Evolutionary conservation across 345 rosid genomes (phyloP).

Genomic region (Bruguiera parviflora): DNA sequence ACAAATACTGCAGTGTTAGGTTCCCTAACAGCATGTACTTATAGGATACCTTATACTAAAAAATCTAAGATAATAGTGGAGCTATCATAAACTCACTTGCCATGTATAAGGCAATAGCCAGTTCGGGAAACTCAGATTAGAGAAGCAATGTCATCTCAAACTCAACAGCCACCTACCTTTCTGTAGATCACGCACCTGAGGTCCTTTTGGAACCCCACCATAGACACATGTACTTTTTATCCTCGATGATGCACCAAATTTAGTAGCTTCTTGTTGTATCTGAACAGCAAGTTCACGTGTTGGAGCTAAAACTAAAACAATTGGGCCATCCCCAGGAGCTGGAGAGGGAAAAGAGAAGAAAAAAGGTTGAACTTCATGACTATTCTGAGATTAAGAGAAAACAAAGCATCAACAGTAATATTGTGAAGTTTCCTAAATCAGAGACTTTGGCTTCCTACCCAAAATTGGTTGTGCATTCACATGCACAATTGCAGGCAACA

Average conservation of each 20-base stretch:
- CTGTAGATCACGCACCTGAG: constrained; percentile 99
- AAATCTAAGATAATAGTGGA: constrained; percentile 8
- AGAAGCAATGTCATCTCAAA: constrained; percentile 37
- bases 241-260: constrained; percentile 92
- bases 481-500: constrained; percentile 95
- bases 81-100: constrained; percentile 27
- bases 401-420: not conserved
- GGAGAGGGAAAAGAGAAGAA: constrained; percentile 15
- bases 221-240: constrained; percentile 92
- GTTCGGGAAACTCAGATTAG: constrained; percentile 31
- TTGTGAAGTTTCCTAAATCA: not conserved
- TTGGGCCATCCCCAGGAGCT: constrained; percentile 98
- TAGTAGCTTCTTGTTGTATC: constrained; percentile 95
- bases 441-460: constrained; percentile 38
- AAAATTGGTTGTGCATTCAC: constrained; percentile 96
- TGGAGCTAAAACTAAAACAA: constrained; percentile 96
- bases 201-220: constrained; percentile 99
- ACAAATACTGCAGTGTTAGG: not conserved
- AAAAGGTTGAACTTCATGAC: constrained; percentile 4
- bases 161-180: constrained; percentile 66
- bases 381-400: constrained; percentile 5
- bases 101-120: constrained; percentile 27
- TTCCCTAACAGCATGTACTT: constrained; percentile 3
- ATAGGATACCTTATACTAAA: constrained; percentile 2
- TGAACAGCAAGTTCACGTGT: constrained; percentile 99